Percentiles rank a stretch among this genome's conserved stretches.
Conservation (phyloP, 2,329 filamentous ascomycete genomes). For the Hypoxylon sp. region DNA sequence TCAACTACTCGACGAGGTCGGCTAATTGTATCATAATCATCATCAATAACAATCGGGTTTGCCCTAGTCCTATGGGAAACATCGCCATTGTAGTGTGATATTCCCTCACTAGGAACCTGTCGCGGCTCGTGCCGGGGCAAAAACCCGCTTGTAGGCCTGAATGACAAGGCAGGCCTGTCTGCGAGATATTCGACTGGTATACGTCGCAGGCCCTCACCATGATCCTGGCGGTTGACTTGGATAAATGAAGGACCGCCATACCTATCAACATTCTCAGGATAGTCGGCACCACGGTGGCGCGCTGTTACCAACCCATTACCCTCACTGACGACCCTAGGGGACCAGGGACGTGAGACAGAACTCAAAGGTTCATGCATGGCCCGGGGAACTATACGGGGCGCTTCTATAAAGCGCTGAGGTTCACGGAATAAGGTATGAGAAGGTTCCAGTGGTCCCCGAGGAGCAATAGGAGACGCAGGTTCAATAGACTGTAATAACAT, state of each 20-base stretch:
- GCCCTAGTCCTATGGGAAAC: conserved; percentile 46
- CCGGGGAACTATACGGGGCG: conserved; percentile 46
- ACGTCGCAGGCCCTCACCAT: conserved; percentile 40
- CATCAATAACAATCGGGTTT: conserved; percentile 48
- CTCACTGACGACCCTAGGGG: conserved; percentile 41
- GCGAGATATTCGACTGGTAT: conserved; percentile 40
- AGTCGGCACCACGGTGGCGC: conserved; percentile 48
- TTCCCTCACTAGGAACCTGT: conserved; percentile 38
- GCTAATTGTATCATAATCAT: conserved; percentile 40
- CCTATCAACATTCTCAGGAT: conserved; percentile 43
- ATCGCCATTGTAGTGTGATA: conserved; percentile 40
- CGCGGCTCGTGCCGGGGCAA: conserved; percentile 38
- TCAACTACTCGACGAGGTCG: conserved; percentile 48
- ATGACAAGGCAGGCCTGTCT: conserved; percentile 30
- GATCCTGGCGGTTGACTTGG: conserved; percentile 43
- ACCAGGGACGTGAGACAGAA: conserved; percentile 40
- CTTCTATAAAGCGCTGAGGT: conserved; percentile 43
- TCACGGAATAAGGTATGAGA: conserved; percentile 42
- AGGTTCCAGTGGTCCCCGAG: conserved; percentile 31
- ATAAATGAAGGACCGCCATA: conserved; percentile 44
- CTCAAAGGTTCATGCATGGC: conserved; percentile 41
- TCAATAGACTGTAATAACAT: conserved; percentile 55
- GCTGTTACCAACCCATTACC: conserved; percentile 46
- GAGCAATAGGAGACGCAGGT: conserved; percentile 49
- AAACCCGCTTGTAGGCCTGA: conserved; percentile 18